A percentile compares a stretch with the other conserved stretches of the same genome.
Conservation (phyloP, 192 early-diverging fungal species). For the Physocladia obscura region DNA sequence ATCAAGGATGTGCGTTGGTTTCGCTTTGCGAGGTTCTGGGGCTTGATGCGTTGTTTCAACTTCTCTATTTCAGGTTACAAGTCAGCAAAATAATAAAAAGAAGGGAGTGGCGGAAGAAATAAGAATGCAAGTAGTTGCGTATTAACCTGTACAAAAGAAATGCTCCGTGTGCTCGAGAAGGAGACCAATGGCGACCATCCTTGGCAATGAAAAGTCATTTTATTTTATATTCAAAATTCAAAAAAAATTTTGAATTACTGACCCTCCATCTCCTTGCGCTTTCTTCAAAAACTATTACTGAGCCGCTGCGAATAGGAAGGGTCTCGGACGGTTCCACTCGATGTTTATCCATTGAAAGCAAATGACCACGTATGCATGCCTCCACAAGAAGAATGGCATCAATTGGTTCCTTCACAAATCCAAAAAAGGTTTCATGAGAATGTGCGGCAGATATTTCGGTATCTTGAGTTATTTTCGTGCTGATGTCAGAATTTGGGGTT, state of each 20-base stretch:
- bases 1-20: conserved; percentile 23
- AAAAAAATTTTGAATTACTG: not conserved
- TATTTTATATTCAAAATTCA: too few relatives aligned
- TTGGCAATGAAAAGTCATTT: too few relatives aligned
- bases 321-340: not conserved
- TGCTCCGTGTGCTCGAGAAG: conserved; percentile 19
- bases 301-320: conserved; percentile 9
- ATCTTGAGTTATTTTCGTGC: too few relatives aligned
- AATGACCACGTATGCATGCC: conserved; percentile 1
- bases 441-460: not conserved
- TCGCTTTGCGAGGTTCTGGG: conserved; percentile 11
- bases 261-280: conserved; percentile 22
- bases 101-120: not conserved
- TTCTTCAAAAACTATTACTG: conserved; percentile 19
- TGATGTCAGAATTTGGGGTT: too few relatives aligned
- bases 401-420: conserved; percentile 21
- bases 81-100: not conserved
- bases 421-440: conserved; percentile 21
- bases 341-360: conserved; percentile 3
- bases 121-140: not conserved
- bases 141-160: conserved; percentile 23
- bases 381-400: conserved; percentile 21
- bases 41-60: conserved; percentile 9
- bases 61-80: too few relatives aligned
- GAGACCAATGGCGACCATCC: conserved; percentile 22